Percentiles rank a stretch among this genome's conserved stretches.
These are phyloP conservation scores for Trichaptum fuscoviolaceum DNA, from an alignment of 768 basidiomycete genomes.

Conservation along the genomic window DNA sequence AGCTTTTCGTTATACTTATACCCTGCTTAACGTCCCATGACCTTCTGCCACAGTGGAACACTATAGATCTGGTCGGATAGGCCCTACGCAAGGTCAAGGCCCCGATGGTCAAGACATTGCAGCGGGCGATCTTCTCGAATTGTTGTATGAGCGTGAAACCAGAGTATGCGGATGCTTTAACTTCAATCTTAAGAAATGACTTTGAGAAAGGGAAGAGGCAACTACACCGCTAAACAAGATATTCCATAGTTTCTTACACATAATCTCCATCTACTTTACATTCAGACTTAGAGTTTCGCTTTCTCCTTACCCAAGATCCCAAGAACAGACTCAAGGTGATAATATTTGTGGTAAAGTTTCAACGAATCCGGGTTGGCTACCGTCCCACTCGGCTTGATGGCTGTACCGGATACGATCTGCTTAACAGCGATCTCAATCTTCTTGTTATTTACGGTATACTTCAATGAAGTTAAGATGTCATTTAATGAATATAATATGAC, in stretches of 20 bases:
- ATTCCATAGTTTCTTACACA: not conserved
- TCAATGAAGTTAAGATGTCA: not conserved
- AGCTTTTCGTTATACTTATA: not conserved
- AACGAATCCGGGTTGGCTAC: slow-evolving; percentile 70
- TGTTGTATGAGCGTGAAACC: not conserved
- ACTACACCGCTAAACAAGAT: not conserved
- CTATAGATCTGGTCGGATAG: not conserved
- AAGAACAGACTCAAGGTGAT: slow-evolving; percentile 38
- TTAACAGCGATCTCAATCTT: slow-evolving; percentile 79
- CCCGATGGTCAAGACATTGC: not conserved
- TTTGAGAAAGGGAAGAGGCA: not conserved
- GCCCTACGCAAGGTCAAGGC: not conserved
- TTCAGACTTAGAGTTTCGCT: slow-evolving; percentile 12
- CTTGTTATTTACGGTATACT: slow-evolving; percentile 77
- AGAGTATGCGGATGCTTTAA: not conserved
- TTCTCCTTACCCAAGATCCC: slow-evolving; percentile 10
- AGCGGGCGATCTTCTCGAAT: not conserved
- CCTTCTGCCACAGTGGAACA: not conserved
- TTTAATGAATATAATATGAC: not conserved
- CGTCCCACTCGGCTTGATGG: slow-evolving; percentile 64
- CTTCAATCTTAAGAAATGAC: not conserved
- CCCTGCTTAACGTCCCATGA: not conserved
- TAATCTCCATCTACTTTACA: not conserved
- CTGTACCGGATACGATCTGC: slow-evolving; percentile 58
- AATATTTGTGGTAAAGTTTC: slow-evolving; percentile 58